A percentile compares a stretch with the other conserved stretches of the same genome.
Conservation (phyloP, 2,329 filamentous ascomycete species). For the Pseudocercospora pini-densiflorae region DNA sequence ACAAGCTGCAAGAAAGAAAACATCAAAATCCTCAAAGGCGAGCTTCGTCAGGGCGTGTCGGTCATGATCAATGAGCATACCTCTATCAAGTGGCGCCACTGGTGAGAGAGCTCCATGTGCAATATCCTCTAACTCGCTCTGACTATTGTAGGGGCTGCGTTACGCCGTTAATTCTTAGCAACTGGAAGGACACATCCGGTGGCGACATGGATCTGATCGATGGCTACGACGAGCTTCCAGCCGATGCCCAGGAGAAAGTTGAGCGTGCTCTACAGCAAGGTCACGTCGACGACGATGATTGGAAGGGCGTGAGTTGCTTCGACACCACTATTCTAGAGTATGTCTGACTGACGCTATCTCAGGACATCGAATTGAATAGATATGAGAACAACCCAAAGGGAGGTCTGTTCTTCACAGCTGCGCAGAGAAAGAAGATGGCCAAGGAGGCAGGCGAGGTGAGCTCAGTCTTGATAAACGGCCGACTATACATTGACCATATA, state of each 20-base stretch:
- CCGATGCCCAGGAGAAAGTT: conserved; percentile 74
- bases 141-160: conserved; percentile 76
- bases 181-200: conserved; percentile 64
- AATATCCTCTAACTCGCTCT: conserved; percentile 15
- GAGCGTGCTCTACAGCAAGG: conserved; percentile 72
- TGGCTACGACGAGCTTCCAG: conserved; percentile 76
- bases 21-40: conserved; percentile 77
- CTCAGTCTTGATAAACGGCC: not conserved
- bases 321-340: conserved; percentile 14
- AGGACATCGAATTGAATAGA: conserved; percentile 80
- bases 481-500: conserved; percentile 14
- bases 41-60: conserved; percentile 76
- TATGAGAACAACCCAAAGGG: conserved; percentile 50
- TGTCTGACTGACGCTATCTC: conserved; percentile 24
- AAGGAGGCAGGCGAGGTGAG: conserved; percentile 30
- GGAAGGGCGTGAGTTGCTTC: conserved; percentile 74
- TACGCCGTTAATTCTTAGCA: conserved; percentile 73
- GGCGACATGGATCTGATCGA: conserved; percentile 72
- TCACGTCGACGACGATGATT: conserved; percentile 83
- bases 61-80: conserved; percentile 65
- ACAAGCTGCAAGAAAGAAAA: conserved; percentile 71
- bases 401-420: conserved; percentile 42
- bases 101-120: conserved; percentile 59
- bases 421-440: conserved; percentile 31
- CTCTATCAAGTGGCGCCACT: conserved; percentile 81